Percentiles rank a stretch among this genome's conserved stretches.
phyloP scores from a whole-genome alignment of 2,329 filamentous ascomycete species.

The Neodidymelliopsis sp. region DNA sequence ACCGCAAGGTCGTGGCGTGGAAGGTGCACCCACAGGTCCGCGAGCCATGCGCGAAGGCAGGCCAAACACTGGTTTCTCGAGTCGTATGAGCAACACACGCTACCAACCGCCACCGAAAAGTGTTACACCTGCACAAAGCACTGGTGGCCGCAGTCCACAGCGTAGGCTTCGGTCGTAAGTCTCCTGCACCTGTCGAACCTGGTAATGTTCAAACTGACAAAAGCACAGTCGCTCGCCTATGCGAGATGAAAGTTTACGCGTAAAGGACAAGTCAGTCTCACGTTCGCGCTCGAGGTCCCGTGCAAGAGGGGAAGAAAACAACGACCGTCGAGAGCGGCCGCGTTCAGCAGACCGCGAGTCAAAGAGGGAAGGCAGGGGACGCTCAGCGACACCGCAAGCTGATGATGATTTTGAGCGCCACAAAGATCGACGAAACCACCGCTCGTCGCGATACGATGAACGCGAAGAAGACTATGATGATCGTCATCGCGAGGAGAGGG shows the following conservation, averaged over 20 bases:
- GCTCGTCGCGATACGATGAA: conserved; percentile 53
- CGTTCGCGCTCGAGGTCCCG: conserved; percentile 50
- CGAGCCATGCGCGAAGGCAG: conserved; percentile 92
- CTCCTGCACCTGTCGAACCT: background rate
- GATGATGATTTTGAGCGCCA: conserved; percentile 45
- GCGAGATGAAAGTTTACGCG: conserved; percentile 44
- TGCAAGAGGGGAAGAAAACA: conserved; percentile 30
- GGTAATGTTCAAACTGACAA: conserved; percentile 9
- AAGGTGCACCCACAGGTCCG: conserved; percentile 85
- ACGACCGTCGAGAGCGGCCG: conserved; percentile 30
- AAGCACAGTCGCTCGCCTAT: conserved; percentile 40
- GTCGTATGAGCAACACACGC: conserved; percentile 56
- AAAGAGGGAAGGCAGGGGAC: conserved; percentile 57
- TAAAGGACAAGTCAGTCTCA: conserved; percentile 50
- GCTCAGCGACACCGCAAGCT: conserved; percentile 57
- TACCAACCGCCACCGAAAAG: conserved; percentile 34
- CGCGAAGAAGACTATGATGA: conserved; percentile 50
- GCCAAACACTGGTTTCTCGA: conserved; percentile 79
- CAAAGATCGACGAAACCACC: conserved; percentile 57
- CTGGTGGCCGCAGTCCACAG: conserved; percentile 33
- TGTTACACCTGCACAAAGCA: conserved; percentile 30
- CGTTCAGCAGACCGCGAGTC: conserved; percentile 54
- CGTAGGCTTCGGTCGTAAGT: conserved; percentile 44
- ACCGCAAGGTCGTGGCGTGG: conserved; percentile 64
- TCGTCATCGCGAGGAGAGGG: conserved; percentile 57